Base-by-base conservation (phyloP, 2,329 filamentous ascomycete species). In the Colletotrichum scovillei region DNA sequence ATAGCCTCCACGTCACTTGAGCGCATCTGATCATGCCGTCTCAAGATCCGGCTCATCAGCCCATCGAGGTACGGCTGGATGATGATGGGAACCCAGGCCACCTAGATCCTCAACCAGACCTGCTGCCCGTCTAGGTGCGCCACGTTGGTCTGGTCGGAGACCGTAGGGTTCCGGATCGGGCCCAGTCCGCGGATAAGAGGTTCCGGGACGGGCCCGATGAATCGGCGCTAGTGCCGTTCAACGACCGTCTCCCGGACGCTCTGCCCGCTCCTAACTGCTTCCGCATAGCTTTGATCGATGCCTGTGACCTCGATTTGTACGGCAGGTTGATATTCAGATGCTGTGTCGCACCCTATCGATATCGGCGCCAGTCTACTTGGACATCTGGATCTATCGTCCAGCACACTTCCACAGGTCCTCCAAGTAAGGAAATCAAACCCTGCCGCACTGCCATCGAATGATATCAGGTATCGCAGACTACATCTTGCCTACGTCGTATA, bases 111-210 rank as follows among this genome's bases (percentile, higher is more conserved):
- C 22, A 24, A 46, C 22, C 42, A 8, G 19, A 19, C 30, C 32
- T n/a, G n/a, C 53, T 19, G 28, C 49, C 49, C 26, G 26, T 26
- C 26, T 35, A 4, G 16, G 28, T 46, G 24, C 30, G 55, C 58
- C 66, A 59, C 53, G 63, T 66, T 53, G 59, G 59, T 42, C 7
- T 64, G 53, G 30, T 42, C 14, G 55, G 63, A 49, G 49, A 38
- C 52, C n/a, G 58, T 67, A 52, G 69, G 64, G 57, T 35, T 19
- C 24, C 28, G 28, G 49, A 58, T 16, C 56, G 49, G 49, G 64
- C 32, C 24, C 42, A 49, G 64, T 32, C 38, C 32, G 49, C 38
- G 58, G 49, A 63, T 38, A 42, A 16, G 26, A 49, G 42, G 19
- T n/a, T 19, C 42, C 49, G 35, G 57, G 28, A 24, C 24, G 28